Evolutionary conservation across 192 early-diverging fungal species (phyloP).

Genomic region (Coemansia brasiliensis): DNA sequence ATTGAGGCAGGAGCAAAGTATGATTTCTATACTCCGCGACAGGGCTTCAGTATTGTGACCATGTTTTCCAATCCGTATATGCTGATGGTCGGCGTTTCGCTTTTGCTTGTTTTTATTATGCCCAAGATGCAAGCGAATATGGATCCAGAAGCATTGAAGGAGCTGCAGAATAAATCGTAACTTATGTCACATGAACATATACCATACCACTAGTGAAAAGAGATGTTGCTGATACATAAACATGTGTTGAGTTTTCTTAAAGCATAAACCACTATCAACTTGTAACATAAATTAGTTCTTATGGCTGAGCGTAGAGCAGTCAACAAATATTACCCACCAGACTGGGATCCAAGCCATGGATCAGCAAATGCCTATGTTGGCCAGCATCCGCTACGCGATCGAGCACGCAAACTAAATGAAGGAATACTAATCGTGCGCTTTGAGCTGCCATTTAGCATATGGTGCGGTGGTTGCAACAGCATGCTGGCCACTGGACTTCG

Average conservation of each 20-base stretch:
- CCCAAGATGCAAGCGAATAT: slow-evolving; percentile 64
- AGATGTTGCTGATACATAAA: too few species aligned
- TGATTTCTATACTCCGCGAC: slow-evolving; percentile 57
- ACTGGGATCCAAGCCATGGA: slow-evolving; percentile 83
- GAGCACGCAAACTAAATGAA: slow-evolving; percentile 85
- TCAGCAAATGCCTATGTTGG: slow-evolving; percentile 85
- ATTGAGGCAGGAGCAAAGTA: slow-evolving; percentile 42
- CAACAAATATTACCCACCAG: slow-evolving; percentile 86
- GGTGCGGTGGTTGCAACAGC: slow-evolving; percentile 83
- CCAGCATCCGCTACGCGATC: slow-evolving; percentile 83
- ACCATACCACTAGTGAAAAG: background rate
- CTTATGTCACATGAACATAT: background rate
- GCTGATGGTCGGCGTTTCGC: slow-evolving; percentile 63
- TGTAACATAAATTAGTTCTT: background rate
- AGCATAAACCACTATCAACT: too few species aligned
- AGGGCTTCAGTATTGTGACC: slow-evolving; percentile 60
- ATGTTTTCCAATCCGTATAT: slow-evolving; percentile 70
- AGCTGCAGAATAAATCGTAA: slow-evolving; percentile 28
- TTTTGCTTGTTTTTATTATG: slow-evolving; percentile 61
- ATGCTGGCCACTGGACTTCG: slow-evolving; percentile 88
- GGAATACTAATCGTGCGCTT: slow-evolving; percentile 87
- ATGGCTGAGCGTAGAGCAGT: slow-evolving; percentile 30
- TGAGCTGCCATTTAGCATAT: slow-evolving; percentile 88
- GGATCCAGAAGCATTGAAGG: slow-evolving; percentile 60
- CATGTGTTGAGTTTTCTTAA: too few species aligned